A percentile compares a stretch with the other conserved stretches of the same genome.
Conservation (phyloP, 169 alveolate genomes). For the Plasmodium inui region DNA sequence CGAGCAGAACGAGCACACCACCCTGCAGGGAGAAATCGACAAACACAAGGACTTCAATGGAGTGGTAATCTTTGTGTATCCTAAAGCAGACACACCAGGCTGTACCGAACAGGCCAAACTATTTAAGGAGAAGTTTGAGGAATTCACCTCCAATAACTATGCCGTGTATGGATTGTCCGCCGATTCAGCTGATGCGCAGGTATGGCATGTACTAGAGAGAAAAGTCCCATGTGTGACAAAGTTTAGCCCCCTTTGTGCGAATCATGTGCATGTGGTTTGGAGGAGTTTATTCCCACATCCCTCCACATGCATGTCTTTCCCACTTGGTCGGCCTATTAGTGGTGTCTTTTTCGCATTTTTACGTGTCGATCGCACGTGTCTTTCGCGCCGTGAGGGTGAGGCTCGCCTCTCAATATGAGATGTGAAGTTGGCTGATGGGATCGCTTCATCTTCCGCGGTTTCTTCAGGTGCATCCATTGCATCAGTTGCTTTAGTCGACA, state of each 20-base stretch:
- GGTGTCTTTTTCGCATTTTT: not conserved
- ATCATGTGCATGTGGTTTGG: not conserved
- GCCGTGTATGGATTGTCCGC: conserved; percentile 83
- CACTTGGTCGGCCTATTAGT: not conserved
- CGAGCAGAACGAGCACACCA: conserved; percentile 70
- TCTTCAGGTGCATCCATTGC: not conserved
- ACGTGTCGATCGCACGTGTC: not conserved
- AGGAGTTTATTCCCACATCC: too few species aligned
- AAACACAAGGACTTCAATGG: conserved; percentile 80
- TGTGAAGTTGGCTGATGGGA: too few species aligned
- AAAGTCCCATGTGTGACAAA: not conserved
- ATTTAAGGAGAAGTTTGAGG: conserved; percentile 63
- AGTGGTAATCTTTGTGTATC: conserved; percentile 80
- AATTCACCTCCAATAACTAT: conserved; percentile 48
- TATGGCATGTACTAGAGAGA: not conserved
- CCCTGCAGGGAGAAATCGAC: conserved; percentile 63
- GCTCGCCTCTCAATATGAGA: not conserved
- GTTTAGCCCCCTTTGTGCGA: not conserved
- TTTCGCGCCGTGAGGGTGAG: not conserved
- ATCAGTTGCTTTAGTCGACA: not conserved
- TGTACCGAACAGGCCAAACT: conserved; percentile 85
- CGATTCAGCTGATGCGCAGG: conserved; percentile 70
- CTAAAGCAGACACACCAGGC: conserved; percentile 83
- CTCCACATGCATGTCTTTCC: not conserved
- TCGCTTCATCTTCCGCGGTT: too few species aligned